Evolutionary conservation across 1,284 basidiomycete genomes (phyloP), one percentile per base, ranked within the genome.

Genomic region (Irpex sp.): DNA sequence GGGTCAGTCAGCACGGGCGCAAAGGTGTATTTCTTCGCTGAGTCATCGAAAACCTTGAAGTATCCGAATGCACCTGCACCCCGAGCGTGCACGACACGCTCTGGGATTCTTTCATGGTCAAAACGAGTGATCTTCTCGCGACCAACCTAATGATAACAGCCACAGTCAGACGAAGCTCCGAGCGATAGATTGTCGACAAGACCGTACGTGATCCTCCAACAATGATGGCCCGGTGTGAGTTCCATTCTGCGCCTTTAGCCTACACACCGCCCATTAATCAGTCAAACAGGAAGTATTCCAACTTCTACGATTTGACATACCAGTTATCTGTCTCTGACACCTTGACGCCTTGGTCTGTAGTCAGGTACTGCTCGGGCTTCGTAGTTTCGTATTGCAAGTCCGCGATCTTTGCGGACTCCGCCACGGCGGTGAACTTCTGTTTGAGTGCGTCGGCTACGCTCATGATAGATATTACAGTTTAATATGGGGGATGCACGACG

Each of bases 101-200:
- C 68, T n/a, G 91, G 92, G 62, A 94, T 94, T 47, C 91, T 88
- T 72, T 94, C 92, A 69, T 93, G 92, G 72, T 92, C 90, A 69
- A 93, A 93, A 35, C 88, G 83, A 60, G 85, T 83, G 37, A 92
- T 84, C 75, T 92, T 90, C 76, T 90, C 87, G 66, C 88, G 81
- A 0, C 78, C 83, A 65, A 88, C 79, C 63, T 73, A 37, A 26
- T 26, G 26, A 26, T 26, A 7, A 15, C 35, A 47, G 43, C 5
- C n/a, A 43, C 1, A 4, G 36, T 37, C 15, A 53, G 43, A 11
- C 53, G 9, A 21, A 35, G 53, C 1, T 3, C 33, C 13, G n/a
- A 39, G 43, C 31, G 36, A 21, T 7, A 53, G 31, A 57, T 33
- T 3, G 19, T 13, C 46, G 13, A 49, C 9, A 13, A 57, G 7